A percentile compares a stretch with the other conserved stretches of the same genome.
Evolutionary conservation across 169 alveolate species (phyloP).

Genomic region (Plasmodium yoelii): DNA sequence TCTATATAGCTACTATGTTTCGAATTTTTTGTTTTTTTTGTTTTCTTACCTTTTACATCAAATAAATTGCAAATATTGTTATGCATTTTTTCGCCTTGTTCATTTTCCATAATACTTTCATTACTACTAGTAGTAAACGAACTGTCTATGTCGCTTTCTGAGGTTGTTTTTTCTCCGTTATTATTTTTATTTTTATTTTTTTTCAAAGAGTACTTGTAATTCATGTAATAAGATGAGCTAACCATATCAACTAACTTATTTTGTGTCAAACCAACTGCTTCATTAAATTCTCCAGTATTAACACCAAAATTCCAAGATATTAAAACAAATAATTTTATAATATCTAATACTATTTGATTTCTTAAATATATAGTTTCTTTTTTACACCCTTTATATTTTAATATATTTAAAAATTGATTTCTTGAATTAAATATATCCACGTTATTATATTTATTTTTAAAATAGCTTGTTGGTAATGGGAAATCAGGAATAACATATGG

Average conservation of each 20-base stretch:
- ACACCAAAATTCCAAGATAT: conserved; percentile 69
- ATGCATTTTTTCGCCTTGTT: neutral
- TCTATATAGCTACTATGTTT: neutral
- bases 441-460: conserved; percentile 22
- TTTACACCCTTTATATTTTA: conserved; percentile 66
- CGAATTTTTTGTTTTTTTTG: neutral
- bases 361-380: conserved; percentile 24
- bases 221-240: conserved; percentile 50
- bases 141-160: conserved; percentile 23
- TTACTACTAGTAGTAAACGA: conserved; percentile 8
- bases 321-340: conserved; percentile 55
- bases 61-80: no score
- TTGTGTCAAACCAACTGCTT: neutral
- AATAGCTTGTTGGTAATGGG: conserved; percentile 59
- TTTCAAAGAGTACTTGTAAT: conserved; percentile 25
- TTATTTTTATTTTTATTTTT: neutral
- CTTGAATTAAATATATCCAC: conserved; percentile 65
- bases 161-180: neutral
- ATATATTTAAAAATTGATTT: conserved; percentile 41
- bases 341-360: conserved; percentile 51
- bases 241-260: conserved; percentile 31
- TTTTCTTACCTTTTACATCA: neutral
- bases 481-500: conserved; percentile 75
- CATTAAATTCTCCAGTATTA: conserved; percentile 25
- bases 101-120: neutral